Conservation (phyloP, 2,329 filamentous ascomycete species). For the Aspergillus transmontanensis region DNA sequence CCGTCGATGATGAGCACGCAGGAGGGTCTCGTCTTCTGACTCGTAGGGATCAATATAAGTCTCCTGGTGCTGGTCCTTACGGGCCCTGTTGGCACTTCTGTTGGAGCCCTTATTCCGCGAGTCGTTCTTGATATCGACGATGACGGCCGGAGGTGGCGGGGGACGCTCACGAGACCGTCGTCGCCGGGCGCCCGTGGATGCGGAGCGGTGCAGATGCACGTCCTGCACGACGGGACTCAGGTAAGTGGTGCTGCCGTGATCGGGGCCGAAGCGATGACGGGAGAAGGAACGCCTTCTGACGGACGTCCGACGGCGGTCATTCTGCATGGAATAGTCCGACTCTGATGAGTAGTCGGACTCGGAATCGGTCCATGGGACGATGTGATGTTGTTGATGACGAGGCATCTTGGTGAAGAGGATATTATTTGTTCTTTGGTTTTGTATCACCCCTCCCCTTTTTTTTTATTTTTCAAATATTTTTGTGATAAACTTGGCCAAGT, state of each 20-base stretch:
- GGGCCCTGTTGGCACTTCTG: constrained; percentile 24
- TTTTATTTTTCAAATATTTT: background rate
- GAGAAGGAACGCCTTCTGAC: constrained; percentile 36
- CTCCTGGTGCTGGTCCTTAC: constrained; percentile 15
- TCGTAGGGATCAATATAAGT: constrained; percentile 25
- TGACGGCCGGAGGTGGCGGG: constrained; percentile 28
- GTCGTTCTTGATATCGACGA: constrained; percentile 40
- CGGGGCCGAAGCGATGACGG: constrained; percentile 30
- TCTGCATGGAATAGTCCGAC: constrained; percentile 37
- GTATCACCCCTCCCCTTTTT: background rate
- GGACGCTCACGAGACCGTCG: constrained; percentile 21
- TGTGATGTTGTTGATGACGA: constrained; percentile 3
- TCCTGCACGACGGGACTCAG: constrained; percentile 29
- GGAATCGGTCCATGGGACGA: constrained; percentile 24
- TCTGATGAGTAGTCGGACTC: constrained; percentile 39
- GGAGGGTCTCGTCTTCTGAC: constrained; percentile 29
- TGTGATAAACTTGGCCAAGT: background rate
- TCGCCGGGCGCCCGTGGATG: constrained; percentile 38
- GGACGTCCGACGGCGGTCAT: constrained; percentile 22
- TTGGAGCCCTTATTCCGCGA: constrained; percentile 30
- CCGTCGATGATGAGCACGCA: constrained; percentile 21
- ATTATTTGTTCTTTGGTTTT: background rate
- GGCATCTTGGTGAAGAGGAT: constrained; percentile 16
- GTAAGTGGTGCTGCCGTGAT: constrained; percentile 25
- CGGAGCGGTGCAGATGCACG: constrained; percentile 34